Evolutionary conservation across 1,284 basidiomycete species (phyloP).

Genomic region (Ceratobasidium sp.): DNA sequence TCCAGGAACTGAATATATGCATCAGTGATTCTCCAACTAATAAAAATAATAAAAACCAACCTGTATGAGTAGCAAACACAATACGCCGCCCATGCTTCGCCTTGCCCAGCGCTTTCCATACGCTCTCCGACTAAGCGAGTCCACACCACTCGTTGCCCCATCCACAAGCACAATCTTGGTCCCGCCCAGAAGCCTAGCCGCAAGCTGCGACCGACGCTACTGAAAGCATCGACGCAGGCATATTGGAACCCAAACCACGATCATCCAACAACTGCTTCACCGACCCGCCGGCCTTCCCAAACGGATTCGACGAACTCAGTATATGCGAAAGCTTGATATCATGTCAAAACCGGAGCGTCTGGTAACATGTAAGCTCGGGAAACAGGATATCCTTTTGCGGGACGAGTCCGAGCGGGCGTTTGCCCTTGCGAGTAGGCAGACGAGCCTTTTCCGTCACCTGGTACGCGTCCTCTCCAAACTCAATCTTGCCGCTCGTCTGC

Average conservation of each 20-base stretch:
- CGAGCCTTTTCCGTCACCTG: constrained; percentile 45
- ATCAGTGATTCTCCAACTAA: not conserved
- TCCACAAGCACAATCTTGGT: constrained; percentile 71
- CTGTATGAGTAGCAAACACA: constrained; percentile 72
- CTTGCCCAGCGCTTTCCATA: constrained; percentile 76
- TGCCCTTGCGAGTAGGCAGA: constrained; percentile 46
- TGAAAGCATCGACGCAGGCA: constrained; percentile 73
- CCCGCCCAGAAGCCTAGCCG: constrained; percentile 76
- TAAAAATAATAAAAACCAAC: constrained; percentile 44
- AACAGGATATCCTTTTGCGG: constrained; percentile 86
- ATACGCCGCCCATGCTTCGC: constrained; percentile 70
- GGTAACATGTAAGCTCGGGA: constrained; percentile 74
- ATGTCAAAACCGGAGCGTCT: constrained; percentile 76
- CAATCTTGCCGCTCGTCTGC: constrained; percentile 64
- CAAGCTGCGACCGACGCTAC: constrained; percentile 81
- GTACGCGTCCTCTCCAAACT: constrained; percentile 65
- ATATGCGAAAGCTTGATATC: constrained; percentile 72
- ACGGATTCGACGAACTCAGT: constrained; percentile 41
- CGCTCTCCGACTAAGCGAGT: constrained; percentile 79
- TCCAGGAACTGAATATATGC: constrained; percentile 69
- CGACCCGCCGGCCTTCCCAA: constrained; percentile 54
- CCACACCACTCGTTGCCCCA: constrained; percentile 79
- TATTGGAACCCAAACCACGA: constrained; percentile 74
- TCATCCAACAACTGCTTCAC: constrained; percentile 67
- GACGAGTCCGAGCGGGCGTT: constrained; percentile 75